A percentile compares a stretch with the other conserved stretches of the same genome.
These are phyloP conservation scores for Pleurotus citrinopileatus DNA, from an alignment of 768 basidiomycete genomes.

Conservation along the genomic window DNA sequence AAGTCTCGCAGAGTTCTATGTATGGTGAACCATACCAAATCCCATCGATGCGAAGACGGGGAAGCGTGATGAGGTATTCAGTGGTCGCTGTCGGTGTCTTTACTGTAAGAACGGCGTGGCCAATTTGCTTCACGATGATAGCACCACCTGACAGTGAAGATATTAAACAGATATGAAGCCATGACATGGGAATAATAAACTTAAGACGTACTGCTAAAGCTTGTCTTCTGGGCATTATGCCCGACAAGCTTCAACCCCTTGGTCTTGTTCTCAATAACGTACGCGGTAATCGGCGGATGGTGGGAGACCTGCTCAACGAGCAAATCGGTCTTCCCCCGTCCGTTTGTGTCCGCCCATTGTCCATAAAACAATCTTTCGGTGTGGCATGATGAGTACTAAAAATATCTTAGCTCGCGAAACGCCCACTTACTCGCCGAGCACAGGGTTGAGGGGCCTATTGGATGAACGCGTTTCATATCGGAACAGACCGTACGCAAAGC, in stretches of 20 bases:
- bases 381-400: background rate
- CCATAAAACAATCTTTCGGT: conserved; percentile 82
- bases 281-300: conserved; percentile 87
- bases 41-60: conserved; percentile 89
- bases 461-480: background rate
- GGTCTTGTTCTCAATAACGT: conserved; percentile 73
- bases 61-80: conserved; percentile 88
- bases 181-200: background rate
- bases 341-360: conserved; percentile 72
- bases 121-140: conserved; percentile 91
- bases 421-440: conserved; percentile 78
- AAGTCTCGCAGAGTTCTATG: conserved; percentile 84
- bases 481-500: conserved; percentile 8
- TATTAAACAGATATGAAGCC: background rate
- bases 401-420: background rate
- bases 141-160: conserved; percentile 46
- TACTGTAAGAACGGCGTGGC: conserved; percentile 84
- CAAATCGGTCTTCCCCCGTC: conserved; percentile 77
- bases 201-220: conserved; percentile 64
- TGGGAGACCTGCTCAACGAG: conserved; percentile 97
- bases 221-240: conserved; percentile 94
- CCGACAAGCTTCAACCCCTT: conserved; percentile 80
- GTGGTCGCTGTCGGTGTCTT: conserved; percentile 45
- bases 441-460: conserved; percentile 88
- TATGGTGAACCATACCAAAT: conserved; percentile 90